Conservation (phyloP, 2,329 filamentous ascomycete species). For the Aplosporella prunicola region DNA sequence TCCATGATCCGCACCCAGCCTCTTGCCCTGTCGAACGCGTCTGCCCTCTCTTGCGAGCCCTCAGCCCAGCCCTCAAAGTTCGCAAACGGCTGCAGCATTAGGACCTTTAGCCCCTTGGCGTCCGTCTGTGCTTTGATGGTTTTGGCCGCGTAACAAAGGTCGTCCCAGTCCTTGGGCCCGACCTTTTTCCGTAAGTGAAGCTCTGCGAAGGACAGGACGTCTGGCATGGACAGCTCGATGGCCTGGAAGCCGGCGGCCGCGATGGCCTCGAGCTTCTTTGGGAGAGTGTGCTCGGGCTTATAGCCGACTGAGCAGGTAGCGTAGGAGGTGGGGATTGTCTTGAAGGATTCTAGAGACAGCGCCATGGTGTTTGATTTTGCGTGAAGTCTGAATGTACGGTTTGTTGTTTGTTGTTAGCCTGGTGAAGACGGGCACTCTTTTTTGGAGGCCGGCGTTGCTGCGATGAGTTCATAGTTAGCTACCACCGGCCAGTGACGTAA, state of each 20-base stretch:
- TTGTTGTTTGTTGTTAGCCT: no score
- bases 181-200: slow-evolving; percentile 43
- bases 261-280: slow-evolving; percentile 53
- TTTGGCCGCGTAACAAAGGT: slow-evolving; percentile 45
- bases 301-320: slow-evolving; percentile 48
- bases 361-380: slow-evolving; percentile 22
- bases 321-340: slow-evolving; percentile 42
- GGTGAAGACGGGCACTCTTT: no score
- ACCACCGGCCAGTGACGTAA: no score
- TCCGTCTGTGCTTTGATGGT: slow-evolving; percentile 48
- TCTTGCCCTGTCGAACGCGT: slow-evolving; percentile 52
- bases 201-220: slow-evolving; percentile 55
- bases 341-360: slow-evolving; percentile 25
- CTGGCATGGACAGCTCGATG: slow-evolving; percentile 67
- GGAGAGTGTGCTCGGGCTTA: slow-evolving; percentile 42
- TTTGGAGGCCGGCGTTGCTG: no score
- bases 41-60: slow-evolving; percentile 47
- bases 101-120: slow-evolving; percentile 47
- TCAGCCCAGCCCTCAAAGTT: slow-evolving; percentile 68
- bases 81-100: slow-evolving; percentile 67
- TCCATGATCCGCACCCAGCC: slow-evolving; percentile 67
- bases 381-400: no score
- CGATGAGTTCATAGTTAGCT: no score
- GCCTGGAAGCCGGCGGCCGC: slow-evolving; percentile 55
- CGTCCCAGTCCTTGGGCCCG: slow-evolving; percentile 48